Conservation (phyloP, 208 protist genomes). For the Vickermania spadyakhi region DNA sequence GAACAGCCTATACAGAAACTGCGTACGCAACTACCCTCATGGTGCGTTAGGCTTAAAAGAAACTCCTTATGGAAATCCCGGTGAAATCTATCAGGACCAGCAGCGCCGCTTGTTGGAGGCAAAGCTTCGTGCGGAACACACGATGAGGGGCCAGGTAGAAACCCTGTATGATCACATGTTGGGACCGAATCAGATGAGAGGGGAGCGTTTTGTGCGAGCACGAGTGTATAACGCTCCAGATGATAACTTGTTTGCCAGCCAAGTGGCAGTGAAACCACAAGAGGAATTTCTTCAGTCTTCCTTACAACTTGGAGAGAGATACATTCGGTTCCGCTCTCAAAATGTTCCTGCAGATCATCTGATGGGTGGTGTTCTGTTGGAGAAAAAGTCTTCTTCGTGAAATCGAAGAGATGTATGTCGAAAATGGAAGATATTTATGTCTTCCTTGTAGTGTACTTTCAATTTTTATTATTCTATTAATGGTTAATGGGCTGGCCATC, state of each 20-base stretch:
- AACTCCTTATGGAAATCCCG: slow-evolving; percentile 19
- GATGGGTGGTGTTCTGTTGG: background rate
- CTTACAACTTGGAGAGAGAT: background rate
- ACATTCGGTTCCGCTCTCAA: background rate
- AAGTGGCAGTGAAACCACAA: background rate
- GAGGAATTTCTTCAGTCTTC: background rate
- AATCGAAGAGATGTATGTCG: too few relatives aligned
- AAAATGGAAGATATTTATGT: too few relatives aligned
- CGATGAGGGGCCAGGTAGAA: slow-evolving; percentile 1
- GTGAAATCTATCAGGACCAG: slow-evolving; percentile 14
- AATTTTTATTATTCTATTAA: too few relatives aligned
- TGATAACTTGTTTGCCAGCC: slow-evolving; percentile 2
- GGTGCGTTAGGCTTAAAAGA: slow-evolving; percentile 23
- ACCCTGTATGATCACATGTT: slow-evolving; percentile 11
- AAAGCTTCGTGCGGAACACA: background rate
- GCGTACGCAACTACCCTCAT: slow-evolving; percentile 14
- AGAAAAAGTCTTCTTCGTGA: too few relatives aligned
- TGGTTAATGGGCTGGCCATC: too few relatives aligned
- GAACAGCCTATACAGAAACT: slow-evolving; percentile 9
- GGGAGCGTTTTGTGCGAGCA: background rate
- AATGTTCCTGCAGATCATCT: background rate
- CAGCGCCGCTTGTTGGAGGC: background rate
- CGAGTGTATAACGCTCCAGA: background rate
- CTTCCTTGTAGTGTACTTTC: too few relatives aligned
- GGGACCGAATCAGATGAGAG: slow-evolving; percentile 5